These are phyloP conservation scores for Meyerozyma elateridarum DNA, from an alignment of 1,139 yeast genomes.

Conservation along the genomic window DNA sequence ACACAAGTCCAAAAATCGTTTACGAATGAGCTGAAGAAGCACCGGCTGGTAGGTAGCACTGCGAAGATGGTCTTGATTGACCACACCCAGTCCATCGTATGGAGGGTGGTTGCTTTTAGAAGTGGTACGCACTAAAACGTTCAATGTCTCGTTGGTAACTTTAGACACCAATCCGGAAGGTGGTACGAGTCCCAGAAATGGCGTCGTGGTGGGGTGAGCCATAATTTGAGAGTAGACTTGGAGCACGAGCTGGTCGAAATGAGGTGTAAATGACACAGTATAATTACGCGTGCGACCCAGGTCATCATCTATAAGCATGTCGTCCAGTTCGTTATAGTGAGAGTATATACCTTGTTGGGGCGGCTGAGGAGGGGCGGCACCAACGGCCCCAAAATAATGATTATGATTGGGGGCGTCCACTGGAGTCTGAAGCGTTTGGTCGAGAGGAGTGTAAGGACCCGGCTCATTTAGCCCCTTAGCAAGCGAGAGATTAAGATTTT, in stretches of 20 bases:
- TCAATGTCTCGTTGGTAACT: slow-evolving; percentile 41
- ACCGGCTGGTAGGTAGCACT: slow-evolving; percentile 36
- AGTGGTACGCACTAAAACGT: slow-evolving; percentile 20
- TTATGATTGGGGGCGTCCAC: slow-evolving; percentile 24
- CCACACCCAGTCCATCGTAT: slow-evolving; percentile 33
- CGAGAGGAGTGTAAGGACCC: slow-evolving; percentile 44
- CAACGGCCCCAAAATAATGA: slow-evolving; percentile 5
- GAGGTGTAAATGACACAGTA: slow-evolving; percentile 31
- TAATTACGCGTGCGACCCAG: slow-evolving; percentile 23
- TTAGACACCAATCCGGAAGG: slow-evolving; percentile 44
- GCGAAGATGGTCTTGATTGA: slow-evolving; percentile 29
- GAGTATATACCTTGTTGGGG: slow-evolving; percentile 17
- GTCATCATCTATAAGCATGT: slow-evolving; percentile 38
- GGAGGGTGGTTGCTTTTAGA: slow-evolving; percentile 13
- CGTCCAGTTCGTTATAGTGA: slow-evolving; percentile 39
- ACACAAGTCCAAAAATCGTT: slow-evolving; percentile 40
- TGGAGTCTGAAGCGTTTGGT: slow-evolving; percentile 42
- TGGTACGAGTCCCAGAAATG: slow-evolving; percentile 39
- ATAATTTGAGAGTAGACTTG: slow-evolving; percentile 32
- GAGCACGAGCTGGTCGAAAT: slow-evolving; percentile 37
- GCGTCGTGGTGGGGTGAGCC: slow-evolving; percentile 44
- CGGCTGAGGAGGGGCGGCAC: slow-evolving; percentile 4
- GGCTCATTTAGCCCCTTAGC: slow-evolving; percentile 11
- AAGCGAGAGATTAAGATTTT: slow-evolving; percentile 25
- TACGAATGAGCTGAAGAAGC: slow-evolving; percentile 40